Percentiles rank a stretch among this genome's conserved stretches.
These are phyloP conservation scores for Mycena rosella DNA, from an alignment of 768 basidiomycete species.

Conservation along the genomic window DNA sequence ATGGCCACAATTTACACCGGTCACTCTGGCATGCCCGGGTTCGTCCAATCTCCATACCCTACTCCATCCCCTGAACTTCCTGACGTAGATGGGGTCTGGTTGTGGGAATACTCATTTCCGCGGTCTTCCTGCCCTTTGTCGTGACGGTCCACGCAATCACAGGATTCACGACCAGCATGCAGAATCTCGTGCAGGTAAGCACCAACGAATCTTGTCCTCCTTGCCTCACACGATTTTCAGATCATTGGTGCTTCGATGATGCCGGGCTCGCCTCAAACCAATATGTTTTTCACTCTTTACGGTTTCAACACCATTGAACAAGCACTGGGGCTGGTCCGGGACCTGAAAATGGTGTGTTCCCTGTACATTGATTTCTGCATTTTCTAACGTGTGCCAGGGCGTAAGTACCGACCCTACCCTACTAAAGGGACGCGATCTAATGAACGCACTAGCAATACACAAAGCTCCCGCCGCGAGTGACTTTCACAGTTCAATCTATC, in stretches of 20 bases:
- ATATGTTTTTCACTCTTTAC: conserved; percentile 66
- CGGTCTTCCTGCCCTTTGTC: conserved; percentile 64
- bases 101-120: conserved; percentile 63
- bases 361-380: conserved; percentile 1
- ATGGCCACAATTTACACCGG: conserved; percentile 68
- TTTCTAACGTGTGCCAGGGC: conserved; percentile 47
- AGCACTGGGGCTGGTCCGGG: conserved; percentile 56
- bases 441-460: conserved; percentile 46
- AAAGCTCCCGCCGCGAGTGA: conserved; percentile 64
- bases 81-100: conserved; percentile 61
- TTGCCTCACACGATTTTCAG: conserved; percentile 41
- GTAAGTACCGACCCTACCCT: background rate
- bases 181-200: conserved; percentile 64
- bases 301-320: conserved; percentile 50
- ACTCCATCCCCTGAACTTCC: conserved; percentile 3
- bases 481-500: conserved; percentile 61
- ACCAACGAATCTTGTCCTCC: no score
- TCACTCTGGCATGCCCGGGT: conserved; percentile 69
- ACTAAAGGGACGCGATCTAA: conserved; percentile 39
- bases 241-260: conserved; percentile 70
- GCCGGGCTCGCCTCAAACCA: conserved; percentile 74
- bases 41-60: conserved; percentile 29
- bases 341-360: conserved; percentile 59
- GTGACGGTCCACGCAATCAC: conserved; percentile 68
- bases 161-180: conserved; percentile 58